A percentile compares a stretch with the other conserved stretches of the same genome.
phyloP scores from a whole-genome alignment of 495 filamentous ascomycete genomes.

The Rhypophila decipiens region DNA sequence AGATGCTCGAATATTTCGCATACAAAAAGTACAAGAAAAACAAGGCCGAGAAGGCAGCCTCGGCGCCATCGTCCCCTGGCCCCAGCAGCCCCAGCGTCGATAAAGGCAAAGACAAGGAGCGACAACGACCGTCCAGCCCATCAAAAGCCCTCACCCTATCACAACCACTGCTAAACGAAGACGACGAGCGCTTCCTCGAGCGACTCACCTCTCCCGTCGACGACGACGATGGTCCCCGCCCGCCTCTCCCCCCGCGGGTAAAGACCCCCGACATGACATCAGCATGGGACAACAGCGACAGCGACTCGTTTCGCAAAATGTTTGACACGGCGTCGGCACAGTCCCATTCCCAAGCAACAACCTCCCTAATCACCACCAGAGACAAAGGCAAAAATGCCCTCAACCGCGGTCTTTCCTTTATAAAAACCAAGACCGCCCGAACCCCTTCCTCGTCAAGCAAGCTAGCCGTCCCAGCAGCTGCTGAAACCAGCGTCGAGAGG shows the following conservation, averaged over 20 bases:
- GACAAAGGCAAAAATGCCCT: slow-evolving; percentile 12
- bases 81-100: neutral
- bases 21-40: slow-evolving; percentile 41
- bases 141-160: neutral
- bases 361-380: slow-evolving; percentile 19
- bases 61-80: neutral
- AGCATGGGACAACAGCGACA: slow-evolving; percentile 36
- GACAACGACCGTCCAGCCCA: neutral
- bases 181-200: slow-evolving; percentile 40
- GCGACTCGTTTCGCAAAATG: slow-evolving; percentile 23
- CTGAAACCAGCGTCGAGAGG: slow-evolving; percentile 36
- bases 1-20: slow-evolving; percentile 39
- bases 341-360: slow-evolving; percentile 1
- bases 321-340: neutral
- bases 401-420: slow-evolving; percentile 1
- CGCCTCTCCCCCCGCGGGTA: slow-evolving; percentile 35
- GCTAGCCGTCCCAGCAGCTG: slow-evolving; percentile 20
- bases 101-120: neutral
- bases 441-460: no score
- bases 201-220: slow-evolving; percentile 25
- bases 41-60: slow-evolving; percentile 26
- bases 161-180: slow-evolving; percentile 31
- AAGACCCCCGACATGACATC: slow-evolving; percentile 38
- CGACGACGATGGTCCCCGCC: slow-evolving; percentile 23
- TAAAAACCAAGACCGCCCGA: no score